Evolutionary conservation across 1,284 basidiomycete genomes (phyloP), one percentile per base, ranked within the genome.

Genomic region (Austroboletus rostrupii): DNA sequence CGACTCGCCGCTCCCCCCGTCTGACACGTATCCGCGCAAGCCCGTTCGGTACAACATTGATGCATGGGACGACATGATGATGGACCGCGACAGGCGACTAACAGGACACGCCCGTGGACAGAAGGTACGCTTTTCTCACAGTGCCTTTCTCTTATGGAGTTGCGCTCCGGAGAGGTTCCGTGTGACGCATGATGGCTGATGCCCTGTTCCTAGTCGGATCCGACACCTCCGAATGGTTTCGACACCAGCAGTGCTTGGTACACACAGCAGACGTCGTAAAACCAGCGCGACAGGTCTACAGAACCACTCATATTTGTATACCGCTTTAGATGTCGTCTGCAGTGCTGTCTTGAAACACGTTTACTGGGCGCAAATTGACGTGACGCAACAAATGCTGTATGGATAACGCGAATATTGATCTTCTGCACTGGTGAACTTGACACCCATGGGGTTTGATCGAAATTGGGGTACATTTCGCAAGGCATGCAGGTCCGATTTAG

Each of bases 11-110:
- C 16, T 26, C 28, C 17, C 16, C 14, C 33, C 9, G 49, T 58
- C 47, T 52, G 17, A 43, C 29, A 29, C 23, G 10, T 13, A n/a
- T 19, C 14, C 21, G 8, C 13, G 21, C 26, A 52, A 97, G 94
- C 86, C 90, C 47, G 78, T 87, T 37, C 80, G 94, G 49, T 92
- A 95, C 67, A 78, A 81, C 51, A 66, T 94, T 36, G 94, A 97
- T 63, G 71, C 78, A 29, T 97, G 92, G 92, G 93, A 97, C 57
- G 79, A 89, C 49, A 91, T 92, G 88, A 92, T 97, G 92, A 92
- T 96, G 87, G 82, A 86, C 63, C 77, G 93, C 52, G 94, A 97
- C 73, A 76, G 79, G 64, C 76, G 90, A 59, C 70, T 97, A 67
- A 96, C 93, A n/a, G 94, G 94, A 17, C 89, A 90, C 64, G 65